phyloP scores from a whole-genome alignment of 768 basidiomycete species.

The Suillus placidus region DNA sequence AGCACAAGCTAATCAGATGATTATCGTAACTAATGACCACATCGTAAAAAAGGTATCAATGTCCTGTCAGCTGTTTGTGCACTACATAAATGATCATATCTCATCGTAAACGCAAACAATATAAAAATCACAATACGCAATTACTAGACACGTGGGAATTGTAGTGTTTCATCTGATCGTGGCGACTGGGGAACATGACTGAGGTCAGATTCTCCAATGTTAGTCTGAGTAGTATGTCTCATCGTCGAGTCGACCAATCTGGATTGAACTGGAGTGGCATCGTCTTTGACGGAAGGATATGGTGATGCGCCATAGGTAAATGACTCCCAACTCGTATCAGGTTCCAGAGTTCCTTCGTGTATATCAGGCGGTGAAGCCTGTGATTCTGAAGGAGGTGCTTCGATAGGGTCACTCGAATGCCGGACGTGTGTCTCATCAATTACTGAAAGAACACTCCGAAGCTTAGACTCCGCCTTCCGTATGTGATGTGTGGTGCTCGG shows the following conservation, averaged over 20 bases:
- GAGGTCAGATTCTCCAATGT: slow-evolving; percentile 23
- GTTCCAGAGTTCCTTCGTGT: slow-evolving; percentile 33
- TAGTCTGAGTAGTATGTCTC: slow-evolving; percentile 20
- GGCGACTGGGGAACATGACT: slow-evolving; percentile 15
- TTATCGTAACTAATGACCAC: slow-evolving; percentile 16
- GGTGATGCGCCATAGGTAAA: slow-evolving; percentile 45
- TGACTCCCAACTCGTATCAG: slow-evolving; percentile 40
- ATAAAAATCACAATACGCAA: slow-evolving; percentile 14
- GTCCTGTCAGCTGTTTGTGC: neutral
- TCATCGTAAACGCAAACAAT: slow-evolving; percentile 1
- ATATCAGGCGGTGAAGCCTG: slow-evolving; percentile 29
- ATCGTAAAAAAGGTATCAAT: slow-evolving; percentile 13
- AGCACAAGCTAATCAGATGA: slow-evolving; percentile 1
- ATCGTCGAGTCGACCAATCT: slow-evolving; percentile 18
- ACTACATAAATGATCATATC: neutral
- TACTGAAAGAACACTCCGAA: slow-evolving; percentile 70
- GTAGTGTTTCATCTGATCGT: slow-evolving; percentile 31
- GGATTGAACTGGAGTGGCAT: slow-evolving; percentile 51
- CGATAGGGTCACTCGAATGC: slow-evolving; percentile 30
- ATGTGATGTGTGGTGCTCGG: slow-evolving; percentile 38
- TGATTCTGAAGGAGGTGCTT: slow-evolving; percentile 19
- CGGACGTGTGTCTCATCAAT: slow-evolving; percentile 63
- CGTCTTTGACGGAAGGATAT: slow-evolving; percentile 37
- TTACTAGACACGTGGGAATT: slow-evolving; percentile 18
- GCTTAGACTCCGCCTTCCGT: slow-evolving; percentile 66